Evolutionary conservation across 2,329 filamentous ascomycete species (phyloP).

Genomic region (Penicillium oxalicum): DNA sequence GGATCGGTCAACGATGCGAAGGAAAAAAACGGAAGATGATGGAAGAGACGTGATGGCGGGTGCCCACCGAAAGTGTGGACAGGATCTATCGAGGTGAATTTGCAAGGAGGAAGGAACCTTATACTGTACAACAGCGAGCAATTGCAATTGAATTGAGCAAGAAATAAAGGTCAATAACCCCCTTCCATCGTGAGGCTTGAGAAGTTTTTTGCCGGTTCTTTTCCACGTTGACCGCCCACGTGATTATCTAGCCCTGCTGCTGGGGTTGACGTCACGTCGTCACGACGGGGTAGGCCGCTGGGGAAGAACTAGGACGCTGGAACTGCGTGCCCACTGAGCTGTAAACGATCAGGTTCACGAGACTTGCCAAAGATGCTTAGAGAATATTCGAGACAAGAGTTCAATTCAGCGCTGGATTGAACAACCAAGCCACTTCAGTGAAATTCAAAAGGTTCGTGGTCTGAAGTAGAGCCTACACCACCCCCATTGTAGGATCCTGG

Average conservation of each 20-base stretch:
- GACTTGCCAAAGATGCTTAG: no score
- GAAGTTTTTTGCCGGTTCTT: slow-evolving; percentile 20
- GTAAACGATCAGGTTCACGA: no score
- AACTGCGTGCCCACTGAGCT: no score
- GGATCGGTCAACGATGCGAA: slow-evolving; percentile 52
- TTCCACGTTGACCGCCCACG: slow-evolving; percentile 22
- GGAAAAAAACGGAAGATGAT: slow-evolving; percentile 30
- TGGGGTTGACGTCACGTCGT: slow-evolving; percentile 9
- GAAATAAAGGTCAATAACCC: slow-evolving; percentile 11
- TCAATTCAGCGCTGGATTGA: no score
- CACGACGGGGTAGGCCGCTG: neutral
- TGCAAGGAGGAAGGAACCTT: slow-evolving; percentile 5
- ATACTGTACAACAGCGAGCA: slow-evolving; percentile 8
- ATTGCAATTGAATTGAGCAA: slow-evolving; percentile 2
- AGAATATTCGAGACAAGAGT: no score
- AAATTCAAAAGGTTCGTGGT: no score
- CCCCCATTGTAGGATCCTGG: no score
- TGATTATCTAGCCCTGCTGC: slow-evolving; percentile 18
- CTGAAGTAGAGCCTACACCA: neutral
- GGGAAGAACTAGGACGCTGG: no score
- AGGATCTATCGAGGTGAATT: slow-evolving; percentile 12
- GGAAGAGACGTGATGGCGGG: slow-evolving; percentile 29
- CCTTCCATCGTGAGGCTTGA: no score
- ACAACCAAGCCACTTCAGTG: no score
- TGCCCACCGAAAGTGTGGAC: slow-evolving; percentile 18